Evolutionary conservation across 2,329 filamentous ascomycete species (phyloP).

Genomic region (Penicillium hesseltinei): DNA sequence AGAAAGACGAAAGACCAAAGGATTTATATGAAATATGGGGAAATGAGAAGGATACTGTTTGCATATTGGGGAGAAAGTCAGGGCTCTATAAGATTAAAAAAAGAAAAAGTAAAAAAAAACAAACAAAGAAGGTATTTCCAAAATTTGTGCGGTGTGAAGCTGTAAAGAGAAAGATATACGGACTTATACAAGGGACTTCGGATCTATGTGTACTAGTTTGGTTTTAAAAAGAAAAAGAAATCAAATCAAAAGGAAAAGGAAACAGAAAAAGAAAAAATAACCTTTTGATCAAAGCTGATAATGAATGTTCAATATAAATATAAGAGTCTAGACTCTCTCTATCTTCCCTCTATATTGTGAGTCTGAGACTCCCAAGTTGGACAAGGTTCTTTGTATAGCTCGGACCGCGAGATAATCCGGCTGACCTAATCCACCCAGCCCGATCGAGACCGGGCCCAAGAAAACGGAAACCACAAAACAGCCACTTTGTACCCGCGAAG

Average conservation of each 20-base stretch:
- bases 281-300: neutral
- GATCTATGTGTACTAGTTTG: neutral
- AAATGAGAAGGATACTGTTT: neutral
- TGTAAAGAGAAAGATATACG: no score
- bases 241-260: neutral
- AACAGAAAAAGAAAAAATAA: neutral
- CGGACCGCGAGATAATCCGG: constrained; percentile 4
- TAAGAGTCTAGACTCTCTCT: constrained; percentile 1
- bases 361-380: neutral
- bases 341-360: neutral
- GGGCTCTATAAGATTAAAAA: no score
- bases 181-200: no score
- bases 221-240: neutral
- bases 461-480: constrained; percentile 1
- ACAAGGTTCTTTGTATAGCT: neutral
- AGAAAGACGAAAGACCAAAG: neutral
- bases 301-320: constrained; percentile 1
- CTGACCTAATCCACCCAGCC: neutral
- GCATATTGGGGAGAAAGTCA: no score
- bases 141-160: neutral
- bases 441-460: constrained; percentile 11
- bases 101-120: no score
- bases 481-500: constrained; percentile 14
- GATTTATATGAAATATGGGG: neutral
- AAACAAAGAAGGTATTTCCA: neutral